Base-by-base conservation (phyloP, 106 monocot species). In the Xerophyta viscosa region DNA sequence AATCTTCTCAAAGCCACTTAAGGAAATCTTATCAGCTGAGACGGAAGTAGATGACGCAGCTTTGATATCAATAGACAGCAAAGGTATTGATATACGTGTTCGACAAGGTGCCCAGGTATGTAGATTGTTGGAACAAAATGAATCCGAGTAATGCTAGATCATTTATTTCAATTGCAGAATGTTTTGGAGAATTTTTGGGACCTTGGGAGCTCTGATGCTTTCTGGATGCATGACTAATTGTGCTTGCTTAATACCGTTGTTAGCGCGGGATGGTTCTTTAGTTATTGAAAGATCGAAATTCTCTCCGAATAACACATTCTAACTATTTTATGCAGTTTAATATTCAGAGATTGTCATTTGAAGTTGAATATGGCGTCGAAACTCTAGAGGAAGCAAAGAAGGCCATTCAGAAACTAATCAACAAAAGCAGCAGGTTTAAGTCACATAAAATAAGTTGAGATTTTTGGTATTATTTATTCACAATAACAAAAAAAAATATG, bases 11-110 rank as follows among this genome's bases (percentile, higher is more conserved):
- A 94, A 84, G 50, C 80, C 77, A 42, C 72, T 94, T 48, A 88
- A 70, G 66, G 74, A 84, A 48, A 61, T 81, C 29, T 66, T 94
- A 50, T 78, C 88, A 13, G 47, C 64, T 45, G 88, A 94, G 51
- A 64, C 37, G 17, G 94, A 94, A 70, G 61, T 94, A 63, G 94
- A 94, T 57, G 94, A 94, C 76, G 94, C 79, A 27, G 94, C 94
- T 63, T 48, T 94, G 25, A 94, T 94, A 75, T 94, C 94, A 21
- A 72, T 94, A 60, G 94, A 94, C 50, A 81, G 94, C 68, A 94
- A 88, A 63, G 94, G 94, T 52, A 78, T 67, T 42, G 88, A 94
- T 70, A 81, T 94, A 29, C 80, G 88, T 17, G 94, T 94, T 58
- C 70, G 94, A 30, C 88, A 94, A 52, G 94, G 94, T 67, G 81